Percentiles rank a stretch among this genome's conserved stretches.
phyloP scores from a whole-genome alignment of 2,329 filamentous ascomycete species.

The Hymenoscyphus repandus region DNA sequence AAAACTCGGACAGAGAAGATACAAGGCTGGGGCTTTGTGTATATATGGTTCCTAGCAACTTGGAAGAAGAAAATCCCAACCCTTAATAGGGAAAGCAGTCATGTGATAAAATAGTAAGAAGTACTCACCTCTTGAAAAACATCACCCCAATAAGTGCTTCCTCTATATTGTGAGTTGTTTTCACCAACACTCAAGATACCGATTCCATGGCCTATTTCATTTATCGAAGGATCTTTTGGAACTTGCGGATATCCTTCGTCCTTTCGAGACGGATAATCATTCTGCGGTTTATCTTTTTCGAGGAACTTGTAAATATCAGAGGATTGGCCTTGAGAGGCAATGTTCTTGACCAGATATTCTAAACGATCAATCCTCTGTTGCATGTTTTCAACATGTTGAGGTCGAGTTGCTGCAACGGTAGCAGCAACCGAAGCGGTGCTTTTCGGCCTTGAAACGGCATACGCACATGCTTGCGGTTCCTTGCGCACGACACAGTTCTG shows the following conservation, averaged over 20 bases:
- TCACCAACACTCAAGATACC: slow-evolving; percentile 71
- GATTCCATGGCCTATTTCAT: slow-evolving; percentile 65
- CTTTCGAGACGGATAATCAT: neutral
- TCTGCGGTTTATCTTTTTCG: neutral
- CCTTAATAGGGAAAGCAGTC: too few species aligned
- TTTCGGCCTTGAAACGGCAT: slow-evolving; percentile 59
- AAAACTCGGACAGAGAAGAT: too few species aligned
- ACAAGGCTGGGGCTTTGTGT: too few species aligned
- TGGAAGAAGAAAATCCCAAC: too few species aligned
- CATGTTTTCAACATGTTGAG: slow-evolving; percentile 86
- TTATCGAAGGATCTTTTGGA: slow-evolving; percentile 40
- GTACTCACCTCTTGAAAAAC: slow-evolving; percentile 59
- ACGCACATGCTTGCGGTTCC: slow-evolving; percentile 73
- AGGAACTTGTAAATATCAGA: slow-evolving; percentile 41
- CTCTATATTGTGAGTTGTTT: slow-evolving; percentile 70
- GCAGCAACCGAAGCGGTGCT: slow-evolving; percentile 48
- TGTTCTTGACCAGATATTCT: slow-evolving; percentile 36
- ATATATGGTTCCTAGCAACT: too few species aligned
- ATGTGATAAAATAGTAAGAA: too few species aligned
- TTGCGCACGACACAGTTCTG: slow-evolving; percentile 88
- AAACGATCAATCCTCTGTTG: slow-evolving; percentile 32
- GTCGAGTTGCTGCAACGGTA: slow-evolving; percentile 59
- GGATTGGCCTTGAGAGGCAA: slow-evolving; percentile 45
- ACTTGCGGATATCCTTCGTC: neutral
- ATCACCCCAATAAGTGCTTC: slow-evolving; percentile 75